These are phyloP conservation scores for Yarrowia sp. DNA, from an alignment of 805 yeast genomes.

Conservation along the genomic window DNA sequence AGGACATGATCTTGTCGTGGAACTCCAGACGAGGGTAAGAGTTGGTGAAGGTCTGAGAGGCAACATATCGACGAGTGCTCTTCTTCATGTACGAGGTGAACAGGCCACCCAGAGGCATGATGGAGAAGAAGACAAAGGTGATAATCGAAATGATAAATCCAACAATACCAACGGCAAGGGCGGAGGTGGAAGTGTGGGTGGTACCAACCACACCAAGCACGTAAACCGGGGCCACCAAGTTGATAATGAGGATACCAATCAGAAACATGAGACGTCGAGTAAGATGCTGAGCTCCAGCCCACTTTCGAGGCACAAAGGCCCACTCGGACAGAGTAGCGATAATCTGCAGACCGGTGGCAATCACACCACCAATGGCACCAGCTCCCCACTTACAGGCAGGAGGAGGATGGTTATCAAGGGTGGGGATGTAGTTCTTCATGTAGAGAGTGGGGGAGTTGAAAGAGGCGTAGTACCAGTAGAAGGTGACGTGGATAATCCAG, in stretches of 20 bases:
- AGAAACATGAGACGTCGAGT: slow-evolving; percentile 82
- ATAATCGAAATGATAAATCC: slow-evolving; percentile 85
- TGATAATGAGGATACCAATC: slow-evolving; percentile 52
- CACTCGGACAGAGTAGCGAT: slow-evolving; percentile 88
- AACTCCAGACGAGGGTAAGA: slow-evolving; percentile 78
- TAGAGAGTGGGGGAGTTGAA: slow-evolving; percentile 89
- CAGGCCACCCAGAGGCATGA: slow-evolving; percentile 96
- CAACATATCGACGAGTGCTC: slow-evolving; percentile 80
- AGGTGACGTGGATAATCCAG: slow-evolving; percentile 88
- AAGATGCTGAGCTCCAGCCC: slow-evolving; percentile 99
- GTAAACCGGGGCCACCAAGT: slow-evolving; percentile 53
- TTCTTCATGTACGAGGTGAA: slow-evolving; percentile 90
- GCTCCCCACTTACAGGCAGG: slow-evolving; percentile 92
- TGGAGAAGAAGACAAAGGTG: slow-evolving; percentile 79
- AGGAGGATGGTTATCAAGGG: slow-evolving; percentile 79
- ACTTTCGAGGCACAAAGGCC: slow-evolving; percentile 93
- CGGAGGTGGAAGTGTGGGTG: slow-evolving; percentile 43
- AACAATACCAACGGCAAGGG: slow-evolving; percentile 66
- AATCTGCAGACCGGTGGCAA: slow-evolving; percentile 79
- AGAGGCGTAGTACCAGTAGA: slow-evolving; percentile 94
- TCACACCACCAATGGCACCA: slow-evolving; percentile 86
- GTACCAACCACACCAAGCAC: slow-evolving; percentile 46
- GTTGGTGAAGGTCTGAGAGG: slow-evolving; percentile 95
- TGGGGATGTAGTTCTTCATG: slow-evolving; percentile 81
- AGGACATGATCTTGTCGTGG: slow-evolving; percentile 94